A percentile compares a stretch with the other conserved stretches of the same genome.
phyloP scores from a whole-genome alignment of 1,284 basidiomycete species.

The Microbotryum scabiosae region DNA sequence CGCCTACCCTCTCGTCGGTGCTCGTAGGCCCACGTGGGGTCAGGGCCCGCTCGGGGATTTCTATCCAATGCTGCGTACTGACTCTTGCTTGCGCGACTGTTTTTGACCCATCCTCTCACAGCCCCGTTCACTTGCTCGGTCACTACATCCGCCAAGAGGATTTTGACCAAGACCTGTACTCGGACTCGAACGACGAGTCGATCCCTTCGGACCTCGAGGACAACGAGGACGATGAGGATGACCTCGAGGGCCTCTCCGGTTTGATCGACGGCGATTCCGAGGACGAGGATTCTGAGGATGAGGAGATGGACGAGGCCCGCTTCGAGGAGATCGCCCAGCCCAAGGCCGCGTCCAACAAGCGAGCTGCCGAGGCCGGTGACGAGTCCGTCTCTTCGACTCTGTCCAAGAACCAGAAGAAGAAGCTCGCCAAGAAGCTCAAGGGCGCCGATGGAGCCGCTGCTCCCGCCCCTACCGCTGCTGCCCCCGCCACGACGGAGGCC shows the following conservation, averaged over 20 bases:
- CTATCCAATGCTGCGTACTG: slow-evolving; percentile 6
- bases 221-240: slow-evolving; percentile 14
- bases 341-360: slow-evolving; percentile 26
- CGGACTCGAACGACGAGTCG: slow-evolving; percentile 41
- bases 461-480: slow-evolving; percentile 46
- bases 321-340: slow-evolving; percentile 48
- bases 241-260: slow-evolving; percentile 1
- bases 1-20: too few relatives aligned
- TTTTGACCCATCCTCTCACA: background rate
- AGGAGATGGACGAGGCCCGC: slow-evolving; percentile 45
- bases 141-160: slow-evolving; percentile 59
- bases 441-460: slow-evolving; percentile 49
- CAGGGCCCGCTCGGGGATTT: slow-evolving; percentile 22
- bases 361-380: slow-evolving; percentile 23
- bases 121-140: slow-evolving; percentile 70
- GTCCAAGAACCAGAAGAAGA: slow-evolving; percentile 55
- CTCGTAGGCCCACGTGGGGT: background rate
- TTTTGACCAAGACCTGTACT: slow-evolving; percentile 42
- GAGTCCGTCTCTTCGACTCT: slow-evolving; percentile 15
- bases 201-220: slow-evolving; percentile 49
- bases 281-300: slow-evolving; percentile 14
- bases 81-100: slow-evolving; percentile 1
- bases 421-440: slow-evolving; percentile 64
- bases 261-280: slow-evolving; percentile 20
- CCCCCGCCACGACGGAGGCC: slow-evolving; percentile 44